Percentiles rank a stretch among this genome's conserved stretches.
Conservation (phyloP, 2,329 filamentous ascomycete genomes). For the Stenocarpella maydis region DNA sequence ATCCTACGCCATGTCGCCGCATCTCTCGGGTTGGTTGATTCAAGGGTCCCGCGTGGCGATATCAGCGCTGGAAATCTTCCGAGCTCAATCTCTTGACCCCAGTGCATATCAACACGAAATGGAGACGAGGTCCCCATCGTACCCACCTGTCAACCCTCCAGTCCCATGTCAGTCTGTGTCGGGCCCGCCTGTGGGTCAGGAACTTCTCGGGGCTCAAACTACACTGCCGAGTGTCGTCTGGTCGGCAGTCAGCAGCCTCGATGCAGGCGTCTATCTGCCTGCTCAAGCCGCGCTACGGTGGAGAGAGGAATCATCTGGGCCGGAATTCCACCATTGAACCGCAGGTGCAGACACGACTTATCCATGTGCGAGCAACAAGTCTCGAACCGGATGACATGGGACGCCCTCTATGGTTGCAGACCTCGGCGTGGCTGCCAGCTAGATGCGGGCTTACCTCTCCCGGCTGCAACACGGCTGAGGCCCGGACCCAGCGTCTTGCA, state of each 20-base stretch:
- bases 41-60: neutral
- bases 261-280: neutral
- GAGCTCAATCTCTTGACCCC: neutral
- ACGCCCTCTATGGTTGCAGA: neutral
- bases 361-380: slow-evolving; percentile 1
- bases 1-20: too few species aligned
- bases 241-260: neutral
- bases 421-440: neutral
- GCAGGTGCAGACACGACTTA: neutral
- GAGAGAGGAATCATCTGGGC: neutral
- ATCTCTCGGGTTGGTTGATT: neutral
- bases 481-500: slow-evolving; percentile 1
- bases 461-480: neutral
- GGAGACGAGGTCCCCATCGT: slow-evolving; percentile 1
- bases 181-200: slow-evolving; percentile 4
- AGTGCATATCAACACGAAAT: neutral
- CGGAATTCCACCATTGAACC: neutral
- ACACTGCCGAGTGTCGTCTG: neutral
- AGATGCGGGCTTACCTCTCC: neutral
- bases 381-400: slow-evolving; percentile 6
- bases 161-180: neutral
- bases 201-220: neutral
- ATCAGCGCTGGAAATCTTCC: neutral
- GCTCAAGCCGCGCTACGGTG: too few species aligned
- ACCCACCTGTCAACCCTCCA: slow-evolving; percentile 6